These are phyloP conservation scores for Calonectria pteridis DNA, from an alignment of 2,329 filamentous ascomycete species.

Conservation along the genomic window DNA sequence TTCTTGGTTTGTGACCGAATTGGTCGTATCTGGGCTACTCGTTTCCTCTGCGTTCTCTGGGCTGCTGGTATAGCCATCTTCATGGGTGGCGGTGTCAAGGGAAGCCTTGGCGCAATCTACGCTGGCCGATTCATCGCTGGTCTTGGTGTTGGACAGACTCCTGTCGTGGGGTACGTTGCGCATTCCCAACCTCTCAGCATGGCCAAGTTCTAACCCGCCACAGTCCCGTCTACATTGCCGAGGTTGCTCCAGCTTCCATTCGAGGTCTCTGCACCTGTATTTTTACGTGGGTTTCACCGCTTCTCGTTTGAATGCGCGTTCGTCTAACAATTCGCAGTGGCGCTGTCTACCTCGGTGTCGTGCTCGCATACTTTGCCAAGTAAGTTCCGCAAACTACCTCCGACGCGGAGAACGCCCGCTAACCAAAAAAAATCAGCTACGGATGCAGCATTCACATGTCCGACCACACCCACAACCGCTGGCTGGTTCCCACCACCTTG, in stretches of 20 bases:
- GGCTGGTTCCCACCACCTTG: conserved; percentile 78
- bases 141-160: conserved; percentile 74
- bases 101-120: conserved; percentile 69
- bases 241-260: conserved; percentile 76
- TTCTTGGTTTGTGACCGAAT: conserved; percentile 71
- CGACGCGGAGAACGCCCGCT: neutral
- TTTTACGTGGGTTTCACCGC: conserved; percentile 48
- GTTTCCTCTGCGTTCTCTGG: conserved; percentile 69
- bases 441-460: conserved; percentile 65
- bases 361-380: conserved; percentile 78
- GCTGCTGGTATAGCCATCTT: conserved; percentile 70
- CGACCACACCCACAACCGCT: conserved; percentile 60
- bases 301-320: neutral
- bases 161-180: conserved; percentile 66
- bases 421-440: conserved; percentile 64
- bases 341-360: conserved; percentile 80
- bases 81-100: conserved; percentile 64
- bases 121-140: conserved; percentile 76
- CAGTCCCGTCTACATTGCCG: conserved; percentile 77
- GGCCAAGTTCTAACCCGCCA: neutral
- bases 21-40: conserved; percentile 73
- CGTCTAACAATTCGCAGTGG: conserved; percentile 35
- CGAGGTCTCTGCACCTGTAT: conserved; percentile 78
- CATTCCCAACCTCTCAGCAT: neutral
- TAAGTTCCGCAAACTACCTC: neutral